Conservation (phyloP, 495 filamentous ascomycete genomes). For the Pseudevernia furfuracea region DNA sequence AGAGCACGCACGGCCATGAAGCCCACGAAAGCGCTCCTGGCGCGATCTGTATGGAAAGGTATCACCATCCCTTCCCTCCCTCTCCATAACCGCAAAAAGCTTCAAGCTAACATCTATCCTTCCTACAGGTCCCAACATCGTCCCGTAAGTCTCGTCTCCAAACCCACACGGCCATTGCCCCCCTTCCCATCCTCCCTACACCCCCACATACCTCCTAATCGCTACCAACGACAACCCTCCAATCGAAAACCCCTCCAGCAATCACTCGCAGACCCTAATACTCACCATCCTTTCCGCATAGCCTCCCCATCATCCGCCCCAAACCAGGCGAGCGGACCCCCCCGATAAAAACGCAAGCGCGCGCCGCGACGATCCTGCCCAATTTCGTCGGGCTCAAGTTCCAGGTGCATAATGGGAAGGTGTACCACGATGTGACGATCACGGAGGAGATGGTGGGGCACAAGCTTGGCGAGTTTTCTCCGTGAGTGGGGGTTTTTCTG, state of each 20-base stretch:
- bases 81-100: background rate
- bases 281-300: slow-evolving; percentile 17
- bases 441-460: slow-evolving; percentile 98
- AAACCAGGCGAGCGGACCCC: slow-evolving; percentile 53
- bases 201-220: background rate
- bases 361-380: slow-evolving; percentile 86
- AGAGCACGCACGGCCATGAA: slow-evolving; percentile 41
- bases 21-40: slow-evolving; percentile 51
- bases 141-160: slow-evolving; percentile 39
- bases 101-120: slow-evolving; percentile 24
- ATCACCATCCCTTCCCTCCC: slow-evolving; percentile 8
- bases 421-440: slow-evolving; percentile 76
- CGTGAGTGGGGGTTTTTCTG: slow-evolving; percentile 61
- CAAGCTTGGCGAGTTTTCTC: slow-evolving; percentile 90
- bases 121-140: slow-evolving; percentile 44
- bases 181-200: background rate
- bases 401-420: slow-evolving; percentile 92
- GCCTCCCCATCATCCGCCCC: slow-evolving; percentile 43
- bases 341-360: slow-evolving; percentile 82
- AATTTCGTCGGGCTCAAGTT: slow-evolving; percentile 93
- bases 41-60: slow-evolving; percentile 75
- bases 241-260: background rate
- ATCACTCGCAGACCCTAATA: no score
- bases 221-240: background rate
- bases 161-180: background rate